Evolutionary conservation across 106 monocot genomes (phyloP), one percentile per base, ranked within the genome.

Genomic region (Dactylorhiza incarnata): DNA sequence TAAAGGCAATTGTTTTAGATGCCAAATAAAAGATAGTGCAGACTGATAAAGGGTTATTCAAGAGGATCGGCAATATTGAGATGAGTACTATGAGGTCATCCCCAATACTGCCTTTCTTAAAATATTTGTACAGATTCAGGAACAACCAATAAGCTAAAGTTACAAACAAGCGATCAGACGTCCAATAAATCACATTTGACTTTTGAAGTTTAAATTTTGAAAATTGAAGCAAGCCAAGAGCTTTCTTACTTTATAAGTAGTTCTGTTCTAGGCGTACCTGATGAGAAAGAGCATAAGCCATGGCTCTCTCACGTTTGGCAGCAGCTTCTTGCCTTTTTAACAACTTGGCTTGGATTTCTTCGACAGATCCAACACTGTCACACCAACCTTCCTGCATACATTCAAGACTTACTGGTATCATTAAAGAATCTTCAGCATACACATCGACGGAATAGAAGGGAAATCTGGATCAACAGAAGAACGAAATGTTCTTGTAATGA

Each of bases 241-340:
- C 20, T 23, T 19, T 62, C 61, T 16, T n/a, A 14, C 12, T 62
- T 22, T 19, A 62, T 62, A 5, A 67, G 37, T 11, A 46, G 45
- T 19, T 45, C 69, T 45, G 69, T 6, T 48, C 48, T 15, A 72
- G 29, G 49, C 19, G 20, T 84, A 95, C 95, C 89, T 95, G 95
- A 83, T 89, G 95, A 73, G 91, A 78, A 2, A 92, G 81, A 74
- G 95, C 95, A 86, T 95, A 95, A 46, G 95, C 95, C 92, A 92
- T 92, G 26, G 95, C 95, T 82, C 92, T 87, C 81, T 95, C 95
- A 51, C 95, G 84, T 76, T 92, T 95, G 48, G 87, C 95, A 72
- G 95, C 92, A 77, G 95, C 95, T 86, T 92, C 92, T 88, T 92
- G 86, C 78, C 90, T 90, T 79, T 84, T 95, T 49, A 90, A 62